Evolutionary conservation across 129 eudicot genomes (phyloP).

Genomic region (Flaveria trinervia): DNA sequence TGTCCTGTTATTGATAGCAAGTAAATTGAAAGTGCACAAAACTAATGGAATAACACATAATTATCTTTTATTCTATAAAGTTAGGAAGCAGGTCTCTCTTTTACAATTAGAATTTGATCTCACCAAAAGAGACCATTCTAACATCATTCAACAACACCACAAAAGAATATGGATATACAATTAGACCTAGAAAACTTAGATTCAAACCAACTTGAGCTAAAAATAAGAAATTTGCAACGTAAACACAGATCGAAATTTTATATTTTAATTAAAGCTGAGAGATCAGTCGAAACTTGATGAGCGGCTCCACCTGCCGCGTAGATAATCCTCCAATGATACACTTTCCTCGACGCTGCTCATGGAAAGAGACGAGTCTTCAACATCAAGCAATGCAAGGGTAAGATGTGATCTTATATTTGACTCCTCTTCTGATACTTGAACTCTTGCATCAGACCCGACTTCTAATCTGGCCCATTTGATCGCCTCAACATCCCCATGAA

Average conservation of each 20-base stretch:
- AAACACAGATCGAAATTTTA: background rate
- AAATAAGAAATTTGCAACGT: background rate
- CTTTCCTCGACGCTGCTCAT: constrained; percentile 56
- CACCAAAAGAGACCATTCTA: constrained; percentile 24
- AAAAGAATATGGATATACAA: constrained; percentile 21
- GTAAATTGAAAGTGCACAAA: background rate
- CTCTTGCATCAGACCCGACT: constrained; percentile 38
- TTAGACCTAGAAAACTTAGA: constrained; percentile 15
- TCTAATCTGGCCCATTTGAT: constrained; percentile 58
- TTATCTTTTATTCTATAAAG: constrained; percentile 22
- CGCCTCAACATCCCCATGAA: constrained; percentile 57
- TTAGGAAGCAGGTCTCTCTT: constrained; percentile 20
- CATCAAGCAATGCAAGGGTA: constrained; percentile 62
- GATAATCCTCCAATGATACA: constrained; percentile 70
- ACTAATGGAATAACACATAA: constrained; percentile 15
- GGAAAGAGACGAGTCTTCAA: constrained; percentile 62
- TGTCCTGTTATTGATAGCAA: background rate
- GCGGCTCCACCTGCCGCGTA: constrained; percentile 71
- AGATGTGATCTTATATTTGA: constrained; percentile 61
- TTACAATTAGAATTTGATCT: constrained; percentile 34
- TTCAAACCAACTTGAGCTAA: background rate
- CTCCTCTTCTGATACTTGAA: constrained; percentile 38
- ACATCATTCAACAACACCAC: constrained; percentile 19
- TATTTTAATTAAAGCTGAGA: background rate
- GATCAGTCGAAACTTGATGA: constrained; percentile 58